These are phyloP conservation scores for Microascus cirrosus DNA, from an alignment of 2,329 filamentous ascomycete genomes.

Conservation along the genomic window DNA sequence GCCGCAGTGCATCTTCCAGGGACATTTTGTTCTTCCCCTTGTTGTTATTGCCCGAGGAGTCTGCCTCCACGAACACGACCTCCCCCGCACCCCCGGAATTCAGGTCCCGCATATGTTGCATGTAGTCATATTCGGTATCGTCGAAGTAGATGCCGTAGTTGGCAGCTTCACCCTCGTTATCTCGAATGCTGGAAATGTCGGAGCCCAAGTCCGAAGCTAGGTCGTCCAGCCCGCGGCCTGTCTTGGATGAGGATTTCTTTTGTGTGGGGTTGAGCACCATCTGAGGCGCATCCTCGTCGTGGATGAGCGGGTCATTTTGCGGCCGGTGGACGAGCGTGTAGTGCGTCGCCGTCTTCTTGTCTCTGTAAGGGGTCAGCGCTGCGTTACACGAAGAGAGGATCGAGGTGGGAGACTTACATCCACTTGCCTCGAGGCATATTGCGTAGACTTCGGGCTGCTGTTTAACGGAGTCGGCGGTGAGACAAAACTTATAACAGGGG, in stretches of 20 bases:
- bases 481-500: not conserved
- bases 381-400: not conserved
- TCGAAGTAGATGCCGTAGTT: conserved; percentile 91
- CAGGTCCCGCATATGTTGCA: conserved; percentile 96
- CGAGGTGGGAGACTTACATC: conserved; percentile 31
- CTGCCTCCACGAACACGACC: conserved; percentile 73
- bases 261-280: conserved; percentile 74
- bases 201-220: conserved; percentile 65
- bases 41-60: conserved; percentile 48
- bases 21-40: conserved; percentile 68
- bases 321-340: conserved; percentile 92
- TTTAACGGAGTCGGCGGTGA: not conserved
- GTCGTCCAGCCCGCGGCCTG: conserved; percentile 61
- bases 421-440: conserved; percentile 69
- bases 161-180: conserved; percentile 93
- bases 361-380: conserved; percentile 23
- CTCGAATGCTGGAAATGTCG: conserved; percentile 54
- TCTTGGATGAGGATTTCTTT: conserved; percentile 16
- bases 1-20: conserved; percentile 70
- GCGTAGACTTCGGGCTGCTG: conserved; percentile 8
- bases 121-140: conserved; percentile 95
- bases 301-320: conserved; percentile 93
- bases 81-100: conserved; percentile 56
- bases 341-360: conserved; percentile 89
- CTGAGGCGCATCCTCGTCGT: conserved; percentile 78